A percentile compares a stretch with the other conserved stretches of the same genome.
Conservation (phyloP, 1,284 basidiomycete species). For the Ganoderma leucocontextum region DNA sequence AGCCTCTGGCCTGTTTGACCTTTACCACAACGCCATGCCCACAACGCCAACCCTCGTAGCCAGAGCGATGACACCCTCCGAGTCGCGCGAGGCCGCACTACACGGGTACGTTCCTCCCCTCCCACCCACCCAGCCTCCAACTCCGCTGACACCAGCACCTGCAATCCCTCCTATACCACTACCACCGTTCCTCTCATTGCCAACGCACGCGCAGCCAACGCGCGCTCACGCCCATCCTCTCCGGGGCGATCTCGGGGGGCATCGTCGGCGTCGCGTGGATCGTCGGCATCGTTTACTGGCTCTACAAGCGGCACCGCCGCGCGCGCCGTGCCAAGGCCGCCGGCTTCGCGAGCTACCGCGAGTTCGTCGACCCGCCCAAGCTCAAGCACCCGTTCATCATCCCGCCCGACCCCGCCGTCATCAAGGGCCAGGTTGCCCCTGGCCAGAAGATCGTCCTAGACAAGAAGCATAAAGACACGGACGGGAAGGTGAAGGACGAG, state of each 20-base stretch:
- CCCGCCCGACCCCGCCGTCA: slow-evolving; percentile 72
- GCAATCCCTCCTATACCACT: not conserved
- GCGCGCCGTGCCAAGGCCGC: slow-evolving; percentile 40
- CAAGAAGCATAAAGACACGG: slow-evolving; percentile 27
- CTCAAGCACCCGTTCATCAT: slow-evolving; percentile 55
- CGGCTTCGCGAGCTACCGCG: slow-evolving; percentile 41
- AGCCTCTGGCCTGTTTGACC: not conserved
- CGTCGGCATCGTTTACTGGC: slow-evolving; percentile 45
- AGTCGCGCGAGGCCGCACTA: slow-evolving; percentile 32
- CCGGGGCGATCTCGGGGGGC: slow-evolving; percentile 66
- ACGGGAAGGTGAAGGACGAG: slow-evolving; percentile 39
- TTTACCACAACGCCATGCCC: not conserved
- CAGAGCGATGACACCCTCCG: not conserved
- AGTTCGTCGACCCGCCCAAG: slow-evolving; percentile 43
- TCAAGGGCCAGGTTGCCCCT: slow-evolving; percentile 55
- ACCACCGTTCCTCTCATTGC: too few species aligned
- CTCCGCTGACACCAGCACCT: not conserved
- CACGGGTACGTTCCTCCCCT: slow-evolving; percentile 41
- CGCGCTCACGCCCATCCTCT: slow-evolving; percentile 68
- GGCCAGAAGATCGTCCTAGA: slow-evolving; percentile 52
- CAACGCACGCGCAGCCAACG: slow-evolving; percentile 49
- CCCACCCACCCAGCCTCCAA: not conserved
- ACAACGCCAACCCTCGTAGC: not conserved
- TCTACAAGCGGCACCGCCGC: slow-evolving; percentile 45
- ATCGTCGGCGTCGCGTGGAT: slow-evolving; percentile 60